Conservation (phyloP, 352 stramenopile genomes). For the Phytophthora agathidicida region DNA sequence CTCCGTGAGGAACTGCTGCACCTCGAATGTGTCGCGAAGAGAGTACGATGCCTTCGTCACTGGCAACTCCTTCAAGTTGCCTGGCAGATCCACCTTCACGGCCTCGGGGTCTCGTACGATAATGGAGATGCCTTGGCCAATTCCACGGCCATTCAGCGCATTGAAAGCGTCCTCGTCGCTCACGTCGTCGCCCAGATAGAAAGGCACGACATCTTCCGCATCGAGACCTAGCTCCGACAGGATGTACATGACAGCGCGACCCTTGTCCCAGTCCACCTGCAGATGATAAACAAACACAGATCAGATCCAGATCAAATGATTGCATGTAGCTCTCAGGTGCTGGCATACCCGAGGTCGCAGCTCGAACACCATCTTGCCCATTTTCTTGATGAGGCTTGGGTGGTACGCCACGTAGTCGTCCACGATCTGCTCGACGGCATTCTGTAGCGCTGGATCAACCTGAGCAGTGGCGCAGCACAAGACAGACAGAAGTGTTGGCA, state of each 20-base stretch:
- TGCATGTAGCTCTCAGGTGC: neutral
- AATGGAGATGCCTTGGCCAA: constrained; percentile 63
- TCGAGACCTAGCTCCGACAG: constrained; percentile 69
- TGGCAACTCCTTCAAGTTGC: constrained; percentile 50
- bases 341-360: constrained; percentile 54
- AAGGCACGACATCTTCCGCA: constrained; percentile 71
- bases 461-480: constrained; percentile 27
- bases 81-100: constrained; percentile 49
- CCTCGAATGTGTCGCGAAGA: constrained; percentile 58
- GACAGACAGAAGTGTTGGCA: constrained; percentile 23
- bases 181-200: constrained; percentile 84
- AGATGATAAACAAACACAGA: neutral
- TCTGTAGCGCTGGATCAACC: constrained; percentile 48
- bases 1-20: constrained; percentile 62
- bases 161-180: constrained; percentile 80
- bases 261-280: constrained; percentile 85
- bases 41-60: constrained; percentile 63
- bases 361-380: constrained; percentile 85
- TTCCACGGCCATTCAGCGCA: constrained; percentile 48
- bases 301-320: neutral
- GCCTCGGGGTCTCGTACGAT: constrained; percentile 65
- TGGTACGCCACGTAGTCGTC: constrained; percentile 67
- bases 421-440: constrained; percentile 89
- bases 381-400: constrained; percentile 61
- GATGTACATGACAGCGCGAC: constrained; percentile 76